Base-by-base conservation (phyloP, 208 protist genomes). In the Crithidia fasciculata region DNA sequence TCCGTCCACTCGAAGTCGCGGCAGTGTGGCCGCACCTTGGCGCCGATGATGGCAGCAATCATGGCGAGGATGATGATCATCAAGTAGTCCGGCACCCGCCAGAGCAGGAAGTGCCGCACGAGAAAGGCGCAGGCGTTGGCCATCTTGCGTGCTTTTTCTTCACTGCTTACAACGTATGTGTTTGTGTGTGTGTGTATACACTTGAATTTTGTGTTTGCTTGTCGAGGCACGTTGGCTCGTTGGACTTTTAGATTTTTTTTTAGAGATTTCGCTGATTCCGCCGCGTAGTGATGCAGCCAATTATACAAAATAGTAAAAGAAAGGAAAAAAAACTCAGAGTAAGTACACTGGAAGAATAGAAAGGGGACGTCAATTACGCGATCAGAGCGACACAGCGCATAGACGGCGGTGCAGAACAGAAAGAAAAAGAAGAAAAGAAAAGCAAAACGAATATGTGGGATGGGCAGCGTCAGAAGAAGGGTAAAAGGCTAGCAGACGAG, bases 1-100 rank as follows among this genome's bases (percentile, higher is more conserved):
- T 96, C 91, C 10, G 56, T 55, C 89, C 91, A 96, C 39, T 86
- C 63, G 55, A 94, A 92, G 7, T 80, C 41, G 54, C 88, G 86
- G 80, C 91, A 95, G 75, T 90, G 81, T 6, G 86, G 80, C 2
- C 8, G 41, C 10, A 82, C 75, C 56, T 76, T 68, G 4, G 54
- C 16, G 0, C n/a, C 41, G 2, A 83, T 2, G 9, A 92, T 2
- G 12, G 56, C 28, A 9, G 67, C 67, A 7, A 79, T 58, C 37
- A 74, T 19, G 3, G 60, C 67, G 7, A 89, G n/a, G 6, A 87
- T 10, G 12, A 85, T 7, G 18, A 75, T 60, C n/a, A 82, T 52
- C 7, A 83, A 0, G 55, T 78, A 89, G 74, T 95, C 88, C 15
- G 80, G 44, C 16, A 82, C 50, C 50, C 86, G 78, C 74, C 88